phyloP scores from a whole-genome alignment of 306 rosid species.

The Gynostemma pentaphyllum region DNA sequence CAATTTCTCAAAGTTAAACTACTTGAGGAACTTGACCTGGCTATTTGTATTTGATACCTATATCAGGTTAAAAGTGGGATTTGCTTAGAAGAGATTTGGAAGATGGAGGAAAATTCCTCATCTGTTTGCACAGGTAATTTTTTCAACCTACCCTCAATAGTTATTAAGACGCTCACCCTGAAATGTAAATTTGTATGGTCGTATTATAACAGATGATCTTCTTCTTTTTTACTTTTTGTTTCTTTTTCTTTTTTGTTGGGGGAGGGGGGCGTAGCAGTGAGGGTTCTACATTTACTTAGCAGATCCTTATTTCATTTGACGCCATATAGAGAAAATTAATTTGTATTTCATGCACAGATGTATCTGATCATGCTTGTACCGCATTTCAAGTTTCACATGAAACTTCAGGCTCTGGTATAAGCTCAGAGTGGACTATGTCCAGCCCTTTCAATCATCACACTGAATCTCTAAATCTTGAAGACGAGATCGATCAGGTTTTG shows the following conservation, averaged over 20 bases:
- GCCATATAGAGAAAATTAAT: not conserved
- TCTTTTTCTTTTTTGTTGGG: too few species aligned
- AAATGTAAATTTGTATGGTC: not conserved
- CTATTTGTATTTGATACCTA: conserved; percentile 23
- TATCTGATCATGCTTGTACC: conserved; percentile 15
- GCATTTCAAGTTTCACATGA: conserved; percentile 19
- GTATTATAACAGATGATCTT: not conserved
- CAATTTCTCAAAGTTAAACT: not conserved
- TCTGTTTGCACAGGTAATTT: conserved; percentile 34
- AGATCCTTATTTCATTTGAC: not conserved
- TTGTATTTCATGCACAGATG: conserved; percentile 23
- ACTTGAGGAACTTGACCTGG: not conserved
- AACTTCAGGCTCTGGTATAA: conserved; percentile 14
- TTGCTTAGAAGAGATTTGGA: conserved; percentile 43
- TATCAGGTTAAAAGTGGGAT: conserved; percentile 50
- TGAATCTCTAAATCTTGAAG: conserved; percentile 29
- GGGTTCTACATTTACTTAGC: too few species aligned
- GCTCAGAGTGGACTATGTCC: conserved; percentile 15
- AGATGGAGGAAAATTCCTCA: conserved; percentile 18
- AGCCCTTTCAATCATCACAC: conserved; percentile 19
- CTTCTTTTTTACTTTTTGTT: not conserved
- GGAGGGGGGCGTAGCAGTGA: too few species aligned
- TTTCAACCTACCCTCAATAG: not conserved
- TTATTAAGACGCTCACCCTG: not conserved
- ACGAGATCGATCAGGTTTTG: conserved; percentile 41